Percentiles rank a stretch among this genome's conserved stretches.
phyloP scores from a whole-genome alignment of 768 basidiomycete genomes.

The Suillus alpinus region DNA sequence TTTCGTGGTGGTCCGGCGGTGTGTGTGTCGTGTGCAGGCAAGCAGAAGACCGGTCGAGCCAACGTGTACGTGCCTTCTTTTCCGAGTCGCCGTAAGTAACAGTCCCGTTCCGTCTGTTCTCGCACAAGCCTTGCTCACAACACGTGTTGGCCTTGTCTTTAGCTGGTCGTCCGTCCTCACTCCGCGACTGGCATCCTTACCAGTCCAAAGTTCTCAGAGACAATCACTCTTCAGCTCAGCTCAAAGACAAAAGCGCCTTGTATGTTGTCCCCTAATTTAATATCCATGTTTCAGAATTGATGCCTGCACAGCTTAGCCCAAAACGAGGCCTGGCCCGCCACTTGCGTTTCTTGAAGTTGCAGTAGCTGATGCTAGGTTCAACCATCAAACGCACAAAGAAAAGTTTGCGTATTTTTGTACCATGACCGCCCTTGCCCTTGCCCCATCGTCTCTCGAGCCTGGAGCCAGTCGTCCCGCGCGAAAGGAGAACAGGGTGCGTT shows the following conservation, averaged over 20 bases:
- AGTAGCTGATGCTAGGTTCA: slow-evolving; percentile 3
- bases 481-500: slow-evolving; percentile 47
- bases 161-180: slow-evolving; percentile 41
- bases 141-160: slow-evolving; percentile 44
- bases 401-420: neutral
- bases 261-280: neutral
- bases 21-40: neutral
- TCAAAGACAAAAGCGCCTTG: neutral
- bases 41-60: slow-evolving; percentile 17
- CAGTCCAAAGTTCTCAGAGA: slow-evolving; percentile 24
- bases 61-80: slow-evolving; percentile 11
- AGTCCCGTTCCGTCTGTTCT: slow-evolving; percentile 10
- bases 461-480: slow-evolving; percentile 8
- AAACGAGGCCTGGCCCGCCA: slow-evolving; percentile 1
- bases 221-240: neutral
- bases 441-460: slow-evolving; percentile 5
- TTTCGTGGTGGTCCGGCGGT: neutral
- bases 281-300: slow-evolving; percentile 4
- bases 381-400: slow-evolving; percentile 9
- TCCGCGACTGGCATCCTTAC: slow-evolving; percentile 21
- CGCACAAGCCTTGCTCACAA: slow-evolving; percentile 33
- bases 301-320: slow-evolving; percentile 3
- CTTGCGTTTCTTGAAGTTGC: slow-evolving; percentile 3
- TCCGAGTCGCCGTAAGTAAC: slow-evolving; percentile 6
- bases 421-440: slow-evolving; percentile 11